Evolutionary conservation across 768 basidiomycete genomes (phyloP).

Genomic region (Boletellus ananas): DNA sequence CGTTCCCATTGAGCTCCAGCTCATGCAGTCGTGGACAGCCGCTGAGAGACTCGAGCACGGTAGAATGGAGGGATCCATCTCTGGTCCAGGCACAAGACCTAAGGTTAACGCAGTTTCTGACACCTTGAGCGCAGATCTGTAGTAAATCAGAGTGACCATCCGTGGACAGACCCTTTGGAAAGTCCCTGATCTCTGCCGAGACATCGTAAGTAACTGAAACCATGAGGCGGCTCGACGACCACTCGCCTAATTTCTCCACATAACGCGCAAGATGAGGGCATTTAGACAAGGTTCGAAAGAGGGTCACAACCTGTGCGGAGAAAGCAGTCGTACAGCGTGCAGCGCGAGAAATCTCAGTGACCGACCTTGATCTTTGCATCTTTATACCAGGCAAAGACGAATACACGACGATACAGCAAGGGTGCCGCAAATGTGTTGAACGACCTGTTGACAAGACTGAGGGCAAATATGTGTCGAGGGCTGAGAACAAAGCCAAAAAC

Average conservation of each 20-base stretch:
- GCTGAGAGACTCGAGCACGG: slow-evolving; percentile 52
- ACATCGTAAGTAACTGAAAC: slow-evolving; percentile 1
- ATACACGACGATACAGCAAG: slow-evolving; percentile 53
- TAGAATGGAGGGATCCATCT: slow-evolving; percentile 64
- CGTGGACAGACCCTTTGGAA: slow-evolving; percentile 50
- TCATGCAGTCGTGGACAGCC: slow-evolving; percentile 42
- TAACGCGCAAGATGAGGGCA: slow-evolving; percentile 54
- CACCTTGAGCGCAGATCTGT: slow-evolving; percentile 42
- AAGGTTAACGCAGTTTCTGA: slow-evolving; percentile 61
- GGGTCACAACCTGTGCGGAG: slow-evolving; percentile 45
- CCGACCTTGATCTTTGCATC: slow-evolving; percentile 58
- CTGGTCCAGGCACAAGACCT: slow-evolving; percentile 74
- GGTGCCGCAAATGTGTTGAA: slow-evolving; percentile 52
- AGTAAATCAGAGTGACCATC: slow-evolving; percentile 34
- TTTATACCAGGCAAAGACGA: slow-evolving; percentile 70
- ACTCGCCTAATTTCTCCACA: slow-evolving; percentile 57
- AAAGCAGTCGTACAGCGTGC: neutral
- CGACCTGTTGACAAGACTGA: slow-evolving; percentile 55
- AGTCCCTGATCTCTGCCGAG: slow-evolving; percentile 63
- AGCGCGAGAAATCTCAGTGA: neutral
- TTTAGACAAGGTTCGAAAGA: slow-evolving; percentile 59
- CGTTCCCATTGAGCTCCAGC: slow-evolving; percentile 71
- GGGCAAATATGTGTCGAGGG: slow-evolving; percentile 46
- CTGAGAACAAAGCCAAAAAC: slow-evolving; percentile 50
- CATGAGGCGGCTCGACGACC: neutral